A percentile compares a stretch with the other conserved stretches of the same genome.
Evolutionary conservation across 371 early-diverging fungal species (phyloP).

Genomic region (Encephalitozoon intestinalis): DNA sequence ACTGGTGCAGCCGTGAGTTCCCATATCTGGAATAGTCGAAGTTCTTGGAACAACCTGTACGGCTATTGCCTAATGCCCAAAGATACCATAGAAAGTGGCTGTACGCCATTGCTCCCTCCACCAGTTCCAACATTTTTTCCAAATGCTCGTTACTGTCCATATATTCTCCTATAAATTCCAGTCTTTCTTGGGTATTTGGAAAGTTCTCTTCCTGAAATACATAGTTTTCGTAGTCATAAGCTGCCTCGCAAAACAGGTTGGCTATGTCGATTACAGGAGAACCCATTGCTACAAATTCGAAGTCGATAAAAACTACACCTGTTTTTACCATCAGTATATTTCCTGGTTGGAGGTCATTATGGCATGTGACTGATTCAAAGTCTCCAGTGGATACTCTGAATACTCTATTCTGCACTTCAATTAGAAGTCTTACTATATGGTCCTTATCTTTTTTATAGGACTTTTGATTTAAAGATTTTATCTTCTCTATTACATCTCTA

Average conservation of each 20-base stretch:
- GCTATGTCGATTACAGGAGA: conserved; percentile 17
- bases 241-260: conserved; percentile 34
- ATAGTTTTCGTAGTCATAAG: neutral
- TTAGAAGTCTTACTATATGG: neutral
- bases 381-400: neutral
- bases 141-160: neutral
- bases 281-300: conserved; percentile 21
- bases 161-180: conserved; percentile 1
- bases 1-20: neutral
- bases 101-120: neutral
- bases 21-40: neutral
- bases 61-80: neutral
- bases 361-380: neutral
- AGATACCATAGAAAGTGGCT: conserved; percentile 37
- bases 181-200: neutral
- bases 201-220: neutral
- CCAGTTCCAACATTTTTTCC: neutral
- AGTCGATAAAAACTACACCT: conserved; percentile 24
- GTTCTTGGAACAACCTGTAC: neutral
- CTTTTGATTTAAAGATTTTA: too few relatives aligned
- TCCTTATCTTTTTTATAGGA: neutral
- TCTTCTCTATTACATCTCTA: too few relatives aligned
- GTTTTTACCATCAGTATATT: conserved; percentile 11
- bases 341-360: conserved; percentile 31
- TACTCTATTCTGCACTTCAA: neutral